Conservation (phyloP, 2,329 filamentous ascomycete species). For the Bipolaris bicolor region DNA sequence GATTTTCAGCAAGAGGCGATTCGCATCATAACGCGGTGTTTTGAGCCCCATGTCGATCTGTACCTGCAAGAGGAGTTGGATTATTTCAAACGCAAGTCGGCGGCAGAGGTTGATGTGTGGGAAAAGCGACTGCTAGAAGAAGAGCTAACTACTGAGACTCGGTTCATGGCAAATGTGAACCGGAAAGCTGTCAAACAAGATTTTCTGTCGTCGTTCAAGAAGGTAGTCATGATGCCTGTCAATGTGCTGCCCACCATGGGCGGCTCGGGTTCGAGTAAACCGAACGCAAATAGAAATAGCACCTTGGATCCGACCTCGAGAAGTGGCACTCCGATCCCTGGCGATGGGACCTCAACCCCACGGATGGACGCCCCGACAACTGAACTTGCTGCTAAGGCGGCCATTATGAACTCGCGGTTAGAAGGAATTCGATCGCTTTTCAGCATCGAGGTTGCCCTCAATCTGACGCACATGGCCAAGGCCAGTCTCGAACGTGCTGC, state of each 20-base stretch:
- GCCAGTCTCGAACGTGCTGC: conserved; percentile 83
- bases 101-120: conserved; percentile 81
- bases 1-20: conserved; percentile 70
- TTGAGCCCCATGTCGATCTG: conserved; percentile 91
- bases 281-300: conserved; percentile 36
- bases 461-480: conserved; percentile 87
- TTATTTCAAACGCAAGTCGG: conserved; percentile 77
- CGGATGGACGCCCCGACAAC: conserved; percentile 75
- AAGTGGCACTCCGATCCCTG: conserved; percentile 48
- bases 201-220: conserved; percentile 94
- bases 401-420: conserved; percentile 91
- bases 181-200: conserved; percentile 95
- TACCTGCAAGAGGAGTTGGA: conserved; percentile 93
- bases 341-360: conserved; percentile 47
- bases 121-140: conserved; percentile 91
- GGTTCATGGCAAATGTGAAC: conserved; percentile 95
- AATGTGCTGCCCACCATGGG: conserved; percentile 78
- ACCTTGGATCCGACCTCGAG: conserved; percentile 40
- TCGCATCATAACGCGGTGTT: conserved; percentile 72
- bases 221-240: conserved; percentile 99
- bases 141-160: conserved; percentile 87
- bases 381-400: conserved; percentile 95
- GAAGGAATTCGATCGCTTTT: conserved; percentile 95
- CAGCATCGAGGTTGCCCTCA: conserved; percentile 92
- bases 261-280: conserved; percentile 46